Base-by-base conservation (phyloP, 768 basidiomycete genomes). In the Multifurca ochricompacta region DNA sequence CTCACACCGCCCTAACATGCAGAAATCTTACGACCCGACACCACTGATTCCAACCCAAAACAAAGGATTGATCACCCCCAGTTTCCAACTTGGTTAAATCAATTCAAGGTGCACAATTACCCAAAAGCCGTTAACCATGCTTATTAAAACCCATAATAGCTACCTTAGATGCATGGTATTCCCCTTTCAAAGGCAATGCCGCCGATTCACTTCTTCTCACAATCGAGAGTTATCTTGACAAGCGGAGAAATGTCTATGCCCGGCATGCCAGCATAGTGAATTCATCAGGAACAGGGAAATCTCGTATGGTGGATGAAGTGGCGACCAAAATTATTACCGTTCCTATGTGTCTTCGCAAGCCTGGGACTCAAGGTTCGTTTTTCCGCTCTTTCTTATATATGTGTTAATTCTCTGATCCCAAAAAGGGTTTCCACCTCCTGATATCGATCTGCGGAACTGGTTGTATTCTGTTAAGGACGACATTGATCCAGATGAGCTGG, bases 231-330 rank as follows among this genome's bases (percentile, higher is more conserved):
- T 54, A 34, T 4, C 53, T 48, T 6, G 23, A 19, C 23, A 19
- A 10, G 11, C 1, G 6, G 4, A 25, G 46, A n/a, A 1, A 5
- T 0, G 16, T 21, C 0, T 31, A 53, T 18, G 4, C 35, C 8
- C 11, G 27, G 18, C 37, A 37, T 2, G 9, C 27, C 2, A 21
- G 19, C 37, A 14, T 44, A 1, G 42, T 36, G 10, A 45, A 53
- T n/a, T 53, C 51, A 1, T 50, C 51, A 16, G 51, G 51, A 11
- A 53, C 51, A 0, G 51, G 51, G 1, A 45, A 53, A 19, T 53
- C 51, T 5, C 51, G 51, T 2, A 37, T 25, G 14, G 44, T 53
- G 4, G 43, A 46, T 27, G 14, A 46, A 46, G 6, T 53, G 18
- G 34, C 21, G 1, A 45, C 1, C 8, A n/a, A 10, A 10, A 19